These are phyloP conservation scores for Clavariopsis aquatica DNA, from an alignment of 495 filamentous ascomycete genomes.

Conservation along the genomic window DNA sequence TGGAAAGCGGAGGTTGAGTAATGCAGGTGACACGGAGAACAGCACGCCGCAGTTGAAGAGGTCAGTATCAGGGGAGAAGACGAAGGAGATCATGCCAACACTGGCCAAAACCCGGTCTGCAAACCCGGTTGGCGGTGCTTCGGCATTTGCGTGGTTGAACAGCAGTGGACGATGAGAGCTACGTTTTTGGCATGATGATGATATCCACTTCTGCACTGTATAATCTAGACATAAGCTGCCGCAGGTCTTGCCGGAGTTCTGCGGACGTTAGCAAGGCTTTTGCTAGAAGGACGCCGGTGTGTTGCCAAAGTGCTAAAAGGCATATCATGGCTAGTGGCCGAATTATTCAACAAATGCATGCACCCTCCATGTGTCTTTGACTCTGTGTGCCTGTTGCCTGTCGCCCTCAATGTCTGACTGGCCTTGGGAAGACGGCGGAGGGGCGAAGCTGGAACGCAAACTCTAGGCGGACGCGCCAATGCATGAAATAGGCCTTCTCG, in stretches of 20 bases:
- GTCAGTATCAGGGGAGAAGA: constrained; percentile 36
- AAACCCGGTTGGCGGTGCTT: constrained; percentile 90
- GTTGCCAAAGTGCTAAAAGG: not conserved
- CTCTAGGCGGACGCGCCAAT: constrained; percentile 4
- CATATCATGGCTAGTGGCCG: not conserved
- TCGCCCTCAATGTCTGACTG: not conserved
- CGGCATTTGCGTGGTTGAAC: constrained; percentile 93
- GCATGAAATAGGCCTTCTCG: not conserved
- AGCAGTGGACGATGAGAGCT: constrained; percentile 37
- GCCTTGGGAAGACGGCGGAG: not conserved
- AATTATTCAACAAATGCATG: not conserved
- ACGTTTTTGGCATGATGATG: not conserved
- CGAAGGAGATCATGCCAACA: constrained; percentile 49
- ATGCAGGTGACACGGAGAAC: constrained; percentile 12
- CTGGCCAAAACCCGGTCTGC: constrained; percentile 54
- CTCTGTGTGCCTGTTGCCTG: not conserved
- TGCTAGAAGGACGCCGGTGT: not conserved
- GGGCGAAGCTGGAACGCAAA: not conserved
- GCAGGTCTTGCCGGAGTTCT: too few species aligned
- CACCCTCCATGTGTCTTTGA: not conserved
- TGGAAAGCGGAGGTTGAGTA: constrained; percentile 37
- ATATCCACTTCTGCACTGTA: constrained; percentile 7
- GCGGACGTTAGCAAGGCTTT: too few species aligned
- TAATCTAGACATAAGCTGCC: not conserved
- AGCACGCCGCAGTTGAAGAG: constrained; percentile 23